Evolutionary conservation across 2,329 filamentous ascomycete species (phyloP).

Genomic region (Ophiosphaerella korrae): DNA sequence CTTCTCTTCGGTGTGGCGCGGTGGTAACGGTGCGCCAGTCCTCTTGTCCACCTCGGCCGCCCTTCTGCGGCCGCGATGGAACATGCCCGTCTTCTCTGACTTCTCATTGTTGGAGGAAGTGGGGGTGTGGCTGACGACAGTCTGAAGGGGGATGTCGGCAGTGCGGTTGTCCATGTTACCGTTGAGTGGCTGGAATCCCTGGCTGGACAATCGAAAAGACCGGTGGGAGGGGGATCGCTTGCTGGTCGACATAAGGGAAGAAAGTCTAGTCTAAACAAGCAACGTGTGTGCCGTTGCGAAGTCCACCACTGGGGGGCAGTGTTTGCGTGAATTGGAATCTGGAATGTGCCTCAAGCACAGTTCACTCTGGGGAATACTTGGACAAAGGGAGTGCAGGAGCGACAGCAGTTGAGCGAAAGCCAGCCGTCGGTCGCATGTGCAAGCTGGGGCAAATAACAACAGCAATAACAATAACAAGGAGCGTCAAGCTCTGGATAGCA

Average conservation of each 20-base stretch:
- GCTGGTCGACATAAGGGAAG: conserved; percentile 25
- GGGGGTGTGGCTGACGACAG: conserved; percentile 55
- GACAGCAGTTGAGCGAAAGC: conserved; percentile 39
- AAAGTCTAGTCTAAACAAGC: conserved; percentile 5
- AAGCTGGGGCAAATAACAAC: conserved; percentile 18
- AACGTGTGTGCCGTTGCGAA: conserved; percentile 19
- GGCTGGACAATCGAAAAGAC: conserved; percentile 41
- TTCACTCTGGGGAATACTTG: conserved; percentile 14
- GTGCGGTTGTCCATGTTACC: conserved; percentile 54
- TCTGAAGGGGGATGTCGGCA: conserved; percentile 66
- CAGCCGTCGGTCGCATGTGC: conserved; percentile 32
- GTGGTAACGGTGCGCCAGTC: conserved; percentile 27
- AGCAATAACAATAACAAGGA: conserved; percentile 19
- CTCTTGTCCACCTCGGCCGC: conserved; percentile 36
- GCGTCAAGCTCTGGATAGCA: conserved; percentile 24
- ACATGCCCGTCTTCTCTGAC: conserved; percentile 47
- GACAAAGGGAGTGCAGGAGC: conserved; percentile 21
- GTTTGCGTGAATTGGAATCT: too few species aligned
- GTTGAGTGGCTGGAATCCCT: conserved; percentile 45
- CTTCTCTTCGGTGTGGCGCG: conserved; percentile 54
- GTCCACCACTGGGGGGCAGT: conserved; percentile 12
- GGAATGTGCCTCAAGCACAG: conserved; percentile 45
- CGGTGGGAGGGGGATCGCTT: conserved; percentile 36
- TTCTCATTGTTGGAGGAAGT: conserved; percentile 33
- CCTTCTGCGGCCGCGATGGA: conserved; percentile 44